A percentile compares a stretch with the other conserved stretches of the same genome.
phyloP scores from a whole-genome alignment of 208 protist species.

The Leishmania arabica region DNA sequence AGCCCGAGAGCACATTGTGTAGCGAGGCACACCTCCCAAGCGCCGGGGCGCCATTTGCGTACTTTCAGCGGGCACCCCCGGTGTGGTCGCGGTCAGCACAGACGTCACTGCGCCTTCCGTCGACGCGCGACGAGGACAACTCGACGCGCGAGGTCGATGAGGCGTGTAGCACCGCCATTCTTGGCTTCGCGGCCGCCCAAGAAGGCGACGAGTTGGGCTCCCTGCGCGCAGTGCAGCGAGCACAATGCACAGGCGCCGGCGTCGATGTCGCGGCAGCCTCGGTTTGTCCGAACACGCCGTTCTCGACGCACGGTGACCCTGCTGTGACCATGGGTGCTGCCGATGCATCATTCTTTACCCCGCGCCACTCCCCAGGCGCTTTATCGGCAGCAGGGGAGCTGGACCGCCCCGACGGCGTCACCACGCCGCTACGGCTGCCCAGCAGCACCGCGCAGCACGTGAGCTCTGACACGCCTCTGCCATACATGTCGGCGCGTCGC shows the following conservation, averaged over 20 bases:
- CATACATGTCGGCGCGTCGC: not conserved
- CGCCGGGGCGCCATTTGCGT: constrained; percentile 9
- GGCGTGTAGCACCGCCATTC: not conserved
- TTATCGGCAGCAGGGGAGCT: not conserved
- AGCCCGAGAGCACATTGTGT: not conserved
- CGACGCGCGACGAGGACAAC: not conserved
- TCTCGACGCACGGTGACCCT: not conserved
- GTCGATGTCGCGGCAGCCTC: not conserved
- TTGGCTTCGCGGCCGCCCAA: not conserved
- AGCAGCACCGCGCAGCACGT: not conserved
- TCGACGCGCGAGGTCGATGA: not conserved
- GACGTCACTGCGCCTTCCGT: not conserved
- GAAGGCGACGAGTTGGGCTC: not conserved
- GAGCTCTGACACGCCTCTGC: not conserved
- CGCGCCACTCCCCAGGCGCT: not conserved
- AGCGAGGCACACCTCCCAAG: not conserved
- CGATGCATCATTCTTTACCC: not conserved
- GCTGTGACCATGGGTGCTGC: not conserved
- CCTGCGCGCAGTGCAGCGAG: not conserved
- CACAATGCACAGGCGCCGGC: not conserved
- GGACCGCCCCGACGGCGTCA: not conserved
- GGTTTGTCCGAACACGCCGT: not conserved
- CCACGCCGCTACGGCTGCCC: constrained; percentile 3
- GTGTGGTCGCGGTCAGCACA: not conserved
- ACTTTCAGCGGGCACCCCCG: constrained; percentile 28